Evolutionary conservation across 1,284 basidiomycete species (phyloP).

Genomic region (Trametes polyzona): DNA sequence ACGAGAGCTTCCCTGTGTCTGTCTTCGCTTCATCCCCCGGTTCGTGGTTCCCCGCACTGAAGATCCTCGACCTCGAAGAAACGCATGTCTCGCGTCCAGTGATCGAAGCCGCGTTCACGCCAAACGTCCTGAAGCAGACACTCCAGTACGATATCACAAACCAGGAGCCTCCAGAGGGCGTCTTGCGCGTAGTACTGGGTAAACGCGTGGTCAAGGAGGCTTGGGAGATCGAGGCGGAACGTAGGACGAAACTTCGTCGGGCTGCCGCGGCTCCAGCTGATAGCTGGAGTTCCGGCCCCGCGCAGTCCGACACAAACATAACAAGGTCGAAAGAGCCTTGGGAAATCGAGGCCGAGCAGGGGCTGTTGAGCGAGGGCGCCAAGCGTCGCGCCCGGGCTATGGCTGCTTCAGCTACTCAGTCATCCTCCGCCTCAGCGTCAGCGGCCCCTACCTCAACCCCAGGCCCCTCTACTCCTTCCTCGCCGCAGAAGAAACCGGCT

Average conservation of each 20-base stretch:
- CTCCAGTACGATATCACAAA: slow-evolving; percentile 57
- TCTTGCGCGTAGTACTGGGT: slow-evolving; percentile 62
- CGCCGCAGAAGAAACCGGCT: slow-evolving; percentile 28
- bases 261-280: slow-evolving; percentile 1
- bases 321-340: slow-evolving; percentile 36
- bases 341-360: slow-evolving; percentile 44
- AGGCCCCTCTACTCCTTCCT: slow-evolving; percentile 20
- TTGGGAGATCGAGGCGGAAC: slow-evolving; percentile 78
- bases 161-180: slow-evolving; percentile 55
- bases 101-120: slow-evolving; percentile 47
- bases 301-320: slow-evolving; percentile 2
- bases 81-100: slow-evolving; percentile 56
- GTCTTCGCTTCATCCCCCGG: slow-evolving; percentile 39
- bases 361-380: slow-evolving; percentile 39
- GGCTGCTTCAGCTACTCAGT: slow-evolving; percentile 25
- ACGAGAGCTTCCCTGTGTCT: slow-evolving; percentile 57
- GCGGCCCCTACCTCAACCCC: neutral
- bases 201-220: slow-evolving; percentile 70
- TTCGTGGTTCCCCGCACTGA: slow-evolving; percentile 52
- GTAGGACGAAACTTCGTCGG: slow-evolving; percentile 43
- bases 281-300: neutral
- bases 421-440: slow-evolving; percentile 17
- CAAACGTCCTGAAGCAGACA: slow-evolving; percentile 41
- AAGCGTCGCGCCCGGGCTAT: slow-evolving; percentile 35
- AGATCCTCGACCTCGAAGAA: slow-evolving; percentile 65